These are phyloP conservation scores for Diaporthe vaccinii DNA, from an alignment of 2,329 filamentous ascomycete genomes.

Conservation along the genomic window DNA sequence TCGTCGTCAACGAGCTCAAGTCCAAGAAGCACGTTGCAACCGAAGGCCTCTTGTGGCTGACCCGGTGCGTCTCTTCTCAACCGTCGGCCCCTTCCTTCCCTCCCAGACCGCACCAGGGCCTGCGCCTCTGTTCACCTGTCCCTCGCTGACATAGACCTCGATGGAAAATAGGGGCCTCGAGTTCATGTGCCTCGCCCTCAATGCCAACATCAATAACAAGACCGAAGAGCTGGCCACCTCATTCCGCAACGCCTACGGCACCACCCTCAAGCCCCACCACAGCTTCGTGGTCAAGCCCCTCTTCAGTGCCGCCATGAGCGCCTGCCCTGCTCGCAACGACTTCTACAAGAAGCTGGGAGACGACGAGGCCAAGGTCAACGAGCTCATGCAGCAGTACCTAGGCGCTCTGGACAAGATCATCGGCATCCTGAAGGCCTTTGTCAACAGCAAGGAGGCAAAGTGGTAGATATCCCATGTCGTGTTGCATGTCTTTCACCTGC, in stretches of 20 bases:
- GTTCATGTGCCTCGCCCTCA: slow-evolving; percentile 89
- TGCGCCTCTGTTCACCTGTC: slow-evolving; percentile 34
- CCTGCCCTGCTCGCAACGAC: slow-evolving; percentile 91
- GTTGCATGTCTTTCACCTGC: background rate
- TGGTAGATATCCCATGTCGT: slow-evolving; percentile 56
- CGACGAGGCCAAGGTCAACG: slow-evolving; percentile 70
- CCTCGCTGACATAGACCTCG: slow-evolving; percentile 34
- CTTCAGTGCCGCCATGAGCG: slow-evolving; percentile 93
- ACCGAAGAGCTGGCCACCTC: slow-evolving; percentile 84
- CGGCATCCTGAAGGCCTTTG: slow-evolving; percentile 76
- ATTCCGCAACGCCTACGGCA: slow-evolving; percentile 87
- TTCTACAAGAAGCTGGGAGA: slow-evolving; percentile 91
- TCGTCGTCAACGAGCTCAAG: slow-evolving; percentile 89
- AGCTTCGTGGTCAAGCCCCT: slow-evolving; percentile 90
- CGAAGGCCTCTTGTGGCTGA: slow-evolving; percentile 92
- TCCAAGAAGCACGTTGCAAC: slow-evolving; percentile 89
- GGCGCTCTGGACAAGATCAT: slow-evolving; percentile 83
- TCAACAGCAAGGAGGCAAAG: slow-evolving; percentile 69
- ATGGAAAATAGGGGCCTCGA: slow-evolving; percentile 79
- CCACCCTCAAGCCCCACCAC: slow-evolving; percentile 93
- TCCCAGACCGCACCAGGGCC: slow-evolving; percentile 15
- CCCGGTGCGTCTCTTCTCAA: slow-evolving; percentile 70
- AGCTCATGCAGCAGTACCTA: slow-evolving; percentile 79
- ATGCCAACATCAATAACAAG: slow-evolving; percentile 78
- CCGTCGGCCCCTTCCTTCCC: background rate